Base-by-base conservation (phyloP, 2,329 filamentous ascomycete species). In the Penicillium hordei region DNA sequence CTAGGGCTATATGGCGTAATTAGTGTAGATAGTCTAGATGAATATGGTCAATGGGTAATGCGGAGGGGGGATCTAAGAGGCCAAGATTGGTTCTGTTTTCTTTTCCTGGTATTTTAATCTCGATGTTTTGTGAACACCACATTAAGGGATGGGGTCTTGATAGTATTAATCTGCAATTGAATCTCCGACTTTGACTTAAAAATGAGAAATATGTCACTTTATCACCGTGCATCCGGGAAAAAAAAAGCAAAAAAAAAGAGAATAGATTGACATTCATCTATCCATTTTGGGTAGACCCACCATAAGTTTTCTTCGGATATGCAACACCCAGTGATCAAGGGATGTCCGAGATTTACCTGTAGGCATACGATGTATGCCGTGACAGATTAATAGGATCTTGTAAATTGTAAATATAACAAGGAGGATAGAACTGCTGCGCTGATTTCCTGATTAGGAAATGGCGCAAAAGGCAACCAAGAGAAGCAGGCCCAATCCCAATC, bases 1-100 rank as follows among this genome's bases (percentile, higher is more conserved):
- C 42, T 53, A 57, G 55, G 49, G 55, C 55, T 48, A 52, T 40
- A 48, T 42, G 48, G 55, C 27, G 43, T 45, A 40, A 36, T 51
- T 52, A 51, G n/a, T 36, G 38, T 31, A 25, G 13, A 31, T 38
- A 19, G 17, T 55, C 13, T 50, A 38, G 29, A 31, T 31, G 10
- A 19, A 27, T 44, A 12, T 25, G 17, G 17, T 45, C 9, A 33
- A 31, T 44, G n/a, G 31, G 27, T 10, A 36, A 52, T 51, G n/a
- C n/a, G 13, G 39, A 38, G 19, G 4, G 39, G 31, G 15, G 9
- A n/a, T 19, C 5, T n/a, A 42, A n/a, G 17, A 38, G 15, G 27
- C 29, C 13, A 3, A 42, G 15, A 27, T 27, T 21, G 33, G 23
- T 10, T 48, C n/a, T 31, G 19, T 3, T 34, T 25, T 19, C 10